A percentile compares a stretch with the other conserved stretches of the same genome.
These are phyloP conservation scores for Plasmodium inui DNA, from an alignment of 169 alveolate species.

Conservation along the genomic window DNA sequence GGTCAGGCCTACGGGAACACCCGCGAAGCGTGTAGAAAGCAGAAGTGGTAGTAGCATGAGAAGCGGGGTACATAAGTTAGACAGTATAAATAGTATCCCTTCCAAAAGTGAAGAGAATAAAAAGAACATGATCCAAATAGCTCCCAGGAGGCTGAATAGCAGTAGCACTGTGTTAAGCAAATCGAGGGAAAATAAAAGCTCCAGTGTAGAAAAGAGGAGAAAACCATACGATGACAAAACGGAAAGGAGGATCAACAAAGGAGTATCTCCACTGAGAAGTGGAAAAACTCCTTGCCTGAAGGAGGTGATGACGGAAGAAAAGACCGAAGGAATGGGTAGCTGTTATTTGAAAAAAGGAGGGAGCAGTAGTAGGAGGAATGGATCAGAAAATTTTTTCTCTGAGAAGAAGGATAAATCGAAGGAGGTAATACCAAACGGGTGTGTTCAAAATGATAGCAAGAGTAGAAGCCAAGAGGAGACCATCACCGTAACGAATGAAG, in stretches of 20 bases:
- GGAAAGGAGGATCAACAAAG: background rate
- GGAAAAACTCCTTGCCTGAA: background rate
- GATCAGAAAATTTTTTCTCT: background rate
- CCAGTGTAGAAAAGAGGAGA: background rate
- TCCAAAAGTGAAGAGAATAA: background rate
- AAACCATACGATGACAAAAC: background rate
- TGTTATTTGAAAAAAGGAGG: conserved; percentile 7
- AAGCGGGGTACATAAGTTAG: background rate
- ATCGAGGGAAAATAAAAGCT: background rate
- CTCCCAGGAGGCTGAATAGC: background rate
- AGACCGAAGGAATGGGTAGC: background rate
- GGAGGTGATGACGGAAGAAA: background rate
- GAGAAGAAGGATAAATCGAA: background rate
- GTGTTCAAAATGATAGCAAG: background rate
- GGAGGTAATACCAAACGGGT: background rate
- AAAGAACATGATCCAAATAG: background rate
- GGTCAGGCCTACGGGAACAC: background rate
- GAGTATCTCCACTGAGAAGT: background rate
- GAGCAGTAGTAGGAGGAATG: background rate
- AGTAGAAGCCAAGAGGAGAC: background rate
- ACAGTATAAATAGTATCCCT: background rate
- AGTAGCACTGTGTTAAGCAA: background rate
- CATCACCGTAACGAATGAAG: background rate
- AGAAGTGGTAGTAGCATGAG: background rate
- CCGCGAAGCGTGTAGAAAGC: background rate